Evolutionary conservation across 202 grass and related monocot genomes (phyloP), one percentile per base, ranked within the genome.

Genomic region (Panicum virgatum): DNA sequence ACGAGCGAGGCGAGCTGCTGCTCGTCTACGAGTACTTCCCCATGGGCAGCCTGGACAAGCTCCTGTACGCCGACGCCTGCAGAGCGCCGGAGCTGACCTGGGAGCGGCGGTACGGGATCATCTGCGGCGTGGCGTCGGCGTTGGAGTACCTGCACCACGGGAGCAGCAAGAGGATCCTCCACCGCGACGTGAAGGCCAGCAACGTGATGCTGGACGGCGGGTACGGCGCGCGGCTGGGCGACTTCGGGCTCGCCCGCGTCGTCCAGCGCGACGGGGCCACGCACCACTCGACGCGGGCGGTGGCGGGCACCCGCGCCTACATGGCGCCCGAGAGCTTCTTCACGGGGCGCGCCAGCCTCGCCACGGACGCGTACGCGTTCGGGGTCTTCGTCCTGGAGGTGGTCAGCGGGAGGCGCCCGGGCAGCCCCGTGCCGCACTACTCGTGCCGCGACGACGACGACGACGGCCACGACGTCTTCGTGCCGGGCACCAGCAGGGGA

Each of bases 291-390:
- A 92, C 86, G 47, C 80, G 50, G 16, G 72, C 51, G 1, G 75
- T 92, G 16, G 90, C 86, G 0, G 90, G 90, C 9, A 89, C 90
- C 0, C 75, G 72, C 32, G 86, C 0, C 0, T 92, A 92, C 75
- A 92, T 92, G 80, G 90, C 90, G 30, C 43, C 79, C 64, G 90
- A 92, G 83, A 68, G 80, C 80, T 92, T 89, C 86, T 89, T 92
- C 86, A 92, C 83, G 9, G 90, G 86, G 12, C 86, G 83, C 9
- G 90, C 86, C 54, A 86, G 86, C 75, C 80, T 88, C 45, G 80
- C 57, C 71, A 92, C 86, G 4, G 90, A 92, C 63, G 90, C 73
- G 58, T 92, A 69, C 80, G 76, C 83, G 19, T 92, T 92, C 56
- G 83, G 86, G 48, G 86, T 89, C 9, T 89, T 92, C 76, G 80